phyloP scores from a whole-genome alignment of 805 yeast genomes.

The Saccharomyces eubayanus region DNA sequence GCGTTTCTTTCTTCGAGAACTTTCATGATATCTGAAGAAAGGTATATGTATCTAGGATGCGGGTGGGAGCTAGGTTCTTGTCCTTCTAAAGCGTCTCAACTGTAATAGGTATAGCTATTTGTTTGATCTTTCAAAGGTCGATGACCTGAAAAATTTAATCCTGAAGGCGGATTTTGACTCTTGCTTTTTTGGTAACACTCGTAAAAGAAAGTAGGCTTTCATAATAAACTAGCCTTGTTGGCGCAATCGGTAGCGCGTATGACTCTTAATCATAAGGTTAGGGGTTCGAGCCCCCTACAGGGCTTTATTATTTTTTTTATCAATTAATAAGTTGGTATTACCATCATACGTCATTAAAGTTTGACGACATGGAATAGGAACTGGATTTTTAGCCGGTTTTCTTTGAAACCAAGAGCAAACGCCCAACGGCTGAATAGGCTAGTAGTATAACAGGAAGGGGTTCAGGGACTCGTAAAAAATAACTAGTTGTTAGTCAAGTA shows the following conservation, averaged over 20 bases:
- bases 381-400: too few species aligned
- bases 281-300: constrained; percentile 20
- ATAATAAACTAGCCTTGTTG: constrained; percentile 10
- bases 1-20: constrained; percentile 42
- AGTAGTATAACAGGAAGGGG: too few species aligned
- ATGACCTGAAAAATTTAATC: neutral
- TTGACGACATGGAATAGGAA: too few species aligned
- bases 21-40: constrained; percentile 27
- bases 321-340: too few species aligned
- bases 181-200: neutral
- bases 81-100: neutral
- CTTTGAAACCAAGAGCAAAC: too few species aligned
- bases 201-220: too few species aligned
- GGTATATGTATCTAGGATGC: too few species aligned
- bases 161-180: too few species aligned
- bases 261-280: constrained; percentile 18
- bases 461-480: too few species aligned
- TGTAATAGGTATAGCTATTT: neutral
- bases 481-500: too few species aligned
- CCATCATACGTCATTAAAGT: too few species aligned
- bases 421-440: too few species aligned
- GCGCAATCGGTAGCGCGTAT: constrained; percentile 20
- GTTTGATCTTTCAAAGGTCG: neutral
- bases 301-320: constrained; percentile 5
- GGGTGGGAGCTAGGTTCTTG: neutral